These are phyloP conservation scores for Drechslerella stenobrocha DNA, from an alignment of 2,329 filamentous ascomycete genomes.

Conservation along the genomic window DNA sequence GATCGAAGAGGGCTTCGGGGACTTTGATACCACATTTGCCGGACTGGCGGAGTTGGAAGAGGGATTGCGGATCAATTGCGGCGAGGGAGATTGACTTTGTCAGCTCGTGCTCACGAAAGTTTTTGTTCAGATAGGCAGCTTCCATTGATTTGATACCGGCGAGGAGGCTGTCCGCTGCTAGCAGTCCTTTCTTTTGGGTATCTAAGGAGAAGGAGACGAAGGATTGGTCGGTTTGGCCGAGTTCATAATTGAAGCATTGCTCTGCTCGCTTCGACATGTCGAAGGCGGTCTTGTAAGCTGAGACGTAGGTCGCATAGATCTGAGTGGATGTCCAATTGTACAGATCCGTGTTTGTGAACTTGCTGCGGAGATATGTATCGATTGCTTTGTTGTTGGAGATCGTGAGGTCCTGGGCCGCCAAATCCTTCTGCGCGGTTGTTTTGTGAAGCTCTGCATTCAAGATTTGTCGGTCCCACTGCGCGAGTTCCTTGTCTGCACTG, in stretches of 20 bases:
- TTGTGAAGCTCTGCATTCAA: not conserved
- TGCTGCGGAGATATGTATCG: slow-evolving; percentile 11
- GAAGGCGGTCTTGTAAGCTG: slow-evolving; percentile 21
- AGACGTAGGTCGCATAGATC: slow-evolving; percentile 1
- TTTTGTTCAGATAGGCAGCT: slow-evolving; percentile 2
- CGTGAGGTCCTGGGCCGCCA: slow-evolving; percentile 9
- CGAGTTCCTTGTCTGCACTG: slow-evolving; percentile 4
- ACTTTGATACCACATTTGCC: slow-evolving; percentile 8
- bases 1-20: slow-evolving; percentile 12
- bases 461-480: slow-evolving; percentile 9
- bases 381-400: slow-evolving; percentile 10
- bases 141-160: slow-evolving; percentile 7
- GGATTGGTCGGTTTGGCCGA: slow-evolving; percentile 4
- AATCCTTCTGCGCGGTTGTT: not conserved
- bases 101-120: slow-evolving; percentile 12
- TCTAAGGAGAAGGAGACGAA: slow-evolving; percentile 9
- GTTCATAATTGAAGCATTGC: slow-evolving; percentile 12
- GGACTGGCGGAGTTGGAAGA: slow-evolving; percentile 6
- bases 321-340: slow-evolving; percentile 20
- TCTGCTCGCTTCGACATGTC: slow-evolving; percentile 24
- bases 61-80: slow-evolving; percentile 1
- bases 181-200: slow-evolving; percentile 5
- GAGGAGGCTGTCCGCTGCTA: slow-evolving; percentile 4
- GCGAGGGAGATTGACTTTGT: slow-evolving; percentile 8
- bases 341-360: slow-evolving; percentile 27